phyloP scores from a whole-genome alignment of 2,329 filamentous ascomycete genomes.

The Juglanconis sp. region DNA sequence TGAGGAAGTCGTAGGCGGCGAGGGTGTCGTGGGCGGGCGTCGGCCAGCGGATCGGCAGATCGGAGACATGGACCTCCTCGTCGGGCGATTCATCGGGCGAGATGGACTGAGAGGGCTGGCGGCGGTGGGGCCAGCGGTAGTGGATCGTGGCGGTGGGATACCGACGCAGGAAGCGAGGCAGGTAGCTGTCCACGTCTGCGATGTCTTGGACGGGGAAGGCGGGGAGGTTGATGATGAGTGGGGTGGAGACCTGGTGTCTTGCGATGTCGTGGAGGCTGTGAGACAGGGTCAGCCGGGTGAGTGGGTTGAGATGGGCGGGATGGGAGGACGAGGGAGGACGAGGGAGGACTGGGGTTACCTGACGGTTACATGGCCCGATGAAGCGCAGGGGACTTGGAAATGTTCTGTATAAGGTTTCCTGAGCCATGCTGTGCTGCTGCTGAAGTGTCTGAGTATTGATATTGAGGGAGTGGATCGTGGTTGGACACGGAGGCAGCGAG shows the following conservation, averaged over 20 bases:
- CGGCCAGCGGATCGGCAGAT: conserved; percentile 44
- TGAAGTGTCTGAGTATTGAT: not conserved
- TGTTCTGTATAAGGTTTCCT: conserved; percentile 31
- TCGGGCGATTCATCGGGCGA: conserved; percentile 6
- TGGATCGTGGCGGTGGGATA: conserved; percentile 54
- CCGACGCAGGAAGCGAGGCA: conserved; percentile 40
- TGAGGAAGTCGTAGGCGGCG: conserved; percentile 53
- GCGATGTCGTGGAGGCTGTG: conserved; percentile 48
- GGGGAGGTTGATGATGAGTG: conserved; percentile 56
- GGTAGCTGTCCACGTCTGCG: conserved; percentile 20
- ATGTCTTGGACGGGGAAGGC: conserved; percentile 36
- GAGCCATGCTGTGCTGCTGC: not conserved
- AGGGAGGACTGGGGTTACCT: conserved; percentile 36
- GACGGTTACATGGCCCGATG: conserved; percentile 46
- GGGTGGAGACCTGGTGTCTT: conserved; percentile 33
- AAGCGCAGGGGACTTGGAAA: conserved; percentile 45
- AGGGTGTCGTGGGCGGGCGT: conserved; percentile 54
- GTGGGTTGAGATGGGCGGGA: not conserved
- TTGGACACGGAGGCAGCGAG: not conserved
- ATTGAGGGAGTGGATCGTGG: not conserved
- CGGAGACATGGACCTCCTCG: not conserved
- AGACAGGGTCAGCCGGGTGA: conserved; percentile 17
- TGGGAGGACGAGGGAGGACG: not conserved
- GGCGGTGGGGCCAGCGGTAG: conserved; percentile 51
- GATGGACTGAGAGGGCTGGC: not conserved